A percentile compares a stretch with the other conserved stretches of the same genome.
Conservation (phyloP, 257 asterid genomes). For the Petrea volubilis region DNA sequence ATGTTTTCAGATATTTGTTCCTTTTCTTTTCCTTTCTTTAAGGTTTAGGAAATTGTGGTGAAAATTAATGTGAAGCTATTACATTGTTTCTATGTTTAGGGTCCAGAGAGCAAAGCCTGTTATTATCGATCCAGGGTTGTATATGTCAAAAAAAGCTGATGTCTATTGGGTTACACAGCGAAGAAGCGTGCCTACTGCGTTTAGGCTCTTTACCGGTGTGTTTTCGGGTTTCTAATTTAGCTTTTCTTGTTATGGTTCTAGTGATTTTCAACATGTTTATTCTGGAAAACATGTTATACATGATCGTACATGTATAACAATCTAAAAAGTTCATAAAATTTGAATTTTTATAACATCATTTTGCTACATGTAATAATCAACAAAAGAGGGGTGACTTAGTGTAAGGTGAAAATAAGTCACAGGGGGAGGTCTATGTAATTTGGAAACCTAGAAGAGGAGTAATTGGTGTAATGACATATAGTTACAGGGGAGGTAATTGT, state of each 20-base stretch:
- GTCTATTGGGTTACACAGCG: constrained; percentile 94
- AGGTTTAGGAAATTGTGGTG: not conserved
- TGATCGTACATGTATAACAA: no score
- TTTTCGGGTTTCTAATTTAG: constrained; percentile 14
- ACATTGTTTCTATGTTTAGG: constrained; percentile 34
- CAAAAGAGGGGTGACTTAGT: no score
- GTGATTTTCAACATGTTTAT: not conserved
- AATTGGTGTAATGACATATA: no score
- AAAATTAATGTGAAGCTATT: not conserved
- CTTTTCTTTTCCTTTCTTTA: no score
- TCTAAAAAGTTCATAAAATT: no score
- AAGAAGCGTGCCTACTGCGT: constrained; percentile 93
- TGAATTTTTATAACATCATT: no score
- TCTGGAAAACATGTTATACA: no score
- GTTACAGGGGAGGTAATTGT: no score
- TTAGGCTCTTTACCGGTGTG: constrained; percentile 82
- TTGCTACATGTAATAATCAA: no score
- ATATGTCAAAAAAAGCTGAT: constrained; percentile 69
- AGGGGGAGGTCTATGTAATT: no score
- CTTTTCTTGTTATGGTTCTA: constrained; percentile 5
- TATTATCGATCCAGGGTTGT: constrained; percentile 88
- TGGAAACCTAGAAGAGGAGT: no score
- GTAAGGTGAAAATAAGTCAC: no score
- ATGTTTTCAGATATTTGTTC: not conserved
- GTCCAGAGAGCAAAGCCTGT: constrained; percentile 89